phyloP scores from a whole-genome alignment of 2,329 filamentous ascomycete species.

The Dothidotthia symphoricarpi region DNA sequence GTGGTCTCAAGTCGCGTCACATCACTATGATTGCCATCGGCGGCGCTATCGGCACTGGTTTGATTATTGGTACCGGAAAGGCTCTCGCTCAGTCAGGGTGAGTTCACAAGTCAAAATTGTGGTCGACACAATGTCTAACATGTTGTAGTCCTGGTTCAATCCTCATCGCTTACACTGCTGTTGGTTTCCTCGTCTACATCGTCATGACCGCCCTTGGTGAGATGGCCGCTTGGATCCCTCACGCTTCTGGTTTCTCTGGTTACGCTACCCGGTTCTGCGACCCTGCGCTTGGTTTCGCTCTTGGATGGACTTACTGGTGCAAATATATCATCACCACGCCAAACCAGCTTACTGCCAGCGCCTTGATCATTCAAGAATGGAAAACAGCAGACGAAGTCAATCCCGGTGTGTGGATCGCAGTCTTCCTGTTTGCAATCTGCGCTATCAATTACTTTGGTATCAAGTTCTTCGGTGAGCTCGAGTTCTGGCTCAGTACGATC shows the following conservation, averaged over 20 bases:
- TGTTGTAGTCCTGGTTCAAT: slow-evolving; percentile 59
- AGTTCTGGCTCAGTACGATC: slow-evolving; percentile 51
- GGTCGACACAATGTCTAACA: slow-evolving; percentile 13
- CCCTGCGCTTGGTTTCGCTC: slow-evolving; percentile 74
- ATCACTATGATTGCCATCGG: slow-evolving; percentile 69
- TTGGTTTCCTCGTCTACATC: slow-evolving; percentile 71
- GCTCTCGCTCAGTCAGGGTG: slow-evolving; percentile 50
- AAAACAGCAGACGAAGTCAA: slow-evolving; percentile 64
- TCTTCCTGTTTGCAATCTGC: slow-evolving; percentile 48
- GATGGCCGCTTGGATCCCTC: slow-evolving; percentile 80
- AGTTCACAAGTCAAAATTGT: slow-evolving; percentile 4
- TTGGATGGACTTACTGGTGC: slow-evolving; percentile 63
- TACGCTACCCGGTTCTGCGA: slow-evolving; percentile 79
- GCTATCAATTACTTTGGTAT: slow-evolving; percentile 58
- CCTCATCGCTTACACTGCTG: slow-evolving; percentile 67
- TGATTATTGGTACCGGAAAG: slow-evolving; percentile 65
- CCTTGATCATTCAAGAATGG: slow-evolving; percentile 79
- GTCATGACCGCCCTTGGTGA: slow-evolving; percentile 81
- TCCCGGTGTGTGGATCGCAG: slow-evolving; percentile 74
- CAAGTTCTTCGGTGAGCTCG: slow-evolving; percentile 52
- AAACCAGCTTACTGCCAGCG: slow-evolving; percentile 79
- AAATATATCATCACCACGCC: slow-evolving; percentile 84
- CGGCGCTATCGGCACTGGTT: slow-evolving; percentile 69
- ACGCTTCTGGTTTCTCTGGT: slow-evolving; percentile 75
- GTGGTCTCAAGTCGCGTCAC: slow-evolving; percentile 55